A percentile compares a stretch with the other conserved stretches of the same genome.
These are phyloP conservation scores for Hanseniaspora jakobsenii DNA, from an alignment of 805 yeast genomes.

Conservation along the genomic window DNA sequence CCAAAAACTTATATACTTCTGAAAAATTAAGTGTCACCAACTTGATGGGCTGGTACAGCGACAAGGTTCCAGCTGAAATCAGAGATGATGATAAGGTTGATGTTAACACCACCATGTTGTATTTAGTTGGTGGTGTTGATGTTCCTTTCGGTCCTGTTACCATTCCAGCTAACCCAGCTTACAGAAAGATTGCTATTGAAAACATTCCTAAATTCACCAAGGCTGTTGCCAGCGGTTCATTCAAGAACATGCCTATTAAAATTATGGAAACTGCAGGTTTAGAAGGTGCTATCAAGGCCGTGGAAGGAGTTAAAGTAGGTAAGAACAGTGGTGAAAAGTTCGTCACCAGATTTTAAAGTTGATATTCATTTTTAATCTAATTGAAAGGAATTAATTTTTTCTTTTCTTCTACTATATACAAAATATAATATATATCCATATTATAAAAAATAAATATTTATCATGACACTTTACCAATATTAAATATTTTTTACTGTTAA, in stretches of 20 bases:
- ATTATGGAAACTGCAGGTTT: constrained; percentile 25
- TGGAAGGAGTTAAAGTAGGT: constrained; percentile 24
- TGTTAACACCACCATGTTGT: constrained; percentile 30
- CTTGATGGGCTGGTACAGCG: constrained; percentile 23
- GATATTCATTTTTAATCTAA: no score
- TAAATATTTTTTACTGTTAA: no score
- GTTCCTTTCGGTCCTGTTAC: constrained; percentile 27
- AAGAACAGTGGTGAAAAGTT: constrained; percentile 27
- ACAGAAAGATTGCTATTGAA: constrained; percentile 21
- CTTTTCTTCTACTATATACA: no score
- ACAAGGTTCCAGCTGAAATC: constrained; percentile 23
- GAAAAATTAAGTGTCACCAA: no score
- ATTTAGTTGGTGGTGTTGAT: constrained; percentile 30
- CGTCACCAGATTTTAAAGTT: constrained; percentile 19
- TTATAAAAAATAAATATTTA: no score
- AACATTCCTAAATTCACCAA: constrained; percentile 25
- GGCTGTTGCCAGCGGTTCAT: constrained; percentile 22
- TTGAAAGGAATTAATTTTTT: no score
- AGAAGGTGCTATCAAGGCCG: constrained; percentile 23
- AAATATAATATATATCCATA: no score
- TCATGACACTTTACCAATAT: background rate
- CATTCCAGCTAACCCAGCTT: constrained; percentile 22
- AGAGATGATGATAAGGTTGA: constrained; percentile 29
- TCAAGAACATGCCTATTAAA: constrained; percentile 29
- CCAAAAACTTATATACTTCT: no score